phyloP scores from a whole-genome alignment of 352 stramenopile species.

The Phytophthora pini region DNA sequence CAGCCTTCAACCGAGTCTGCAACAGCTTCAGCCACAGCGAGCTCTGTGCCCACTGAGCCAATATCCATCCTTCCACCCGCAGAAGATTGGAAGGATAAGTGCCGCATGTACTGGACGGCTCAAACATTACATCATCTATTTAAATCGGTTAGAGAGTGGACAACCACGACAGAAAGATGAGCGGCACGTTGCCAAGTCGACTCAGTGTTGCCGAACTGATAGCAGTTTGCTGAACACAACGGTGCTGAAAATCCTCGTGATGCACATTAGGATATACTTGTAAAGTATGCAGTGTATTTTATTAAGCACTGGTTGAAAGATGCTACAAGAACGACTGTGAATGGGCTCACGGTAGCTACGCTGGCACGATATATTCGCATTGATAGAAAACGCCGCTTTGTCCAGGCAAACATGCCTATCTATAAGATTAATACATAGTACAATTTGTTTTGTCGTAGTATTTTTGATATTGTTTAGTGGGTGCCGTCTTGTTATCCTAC shows the following conservation, averaged over 20 bases:
- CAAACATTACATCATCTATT: conserved; percentile 8
- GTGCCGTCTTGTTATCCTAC: conserved; percentile 3
- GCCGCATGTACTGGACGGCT: conserved; percentile 7
- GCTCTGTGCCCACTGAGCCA: neutral
- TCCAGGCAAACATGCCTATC: conserved; percentile 1
- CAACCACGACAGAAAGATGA: conserved; percentile 9
- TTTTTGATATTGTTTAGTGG: conserved; percentile 6
- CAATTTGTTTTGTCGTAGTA: conserved; percentile 3
- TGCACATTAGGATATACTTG: neutral
- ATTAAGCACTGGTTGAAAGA: conserved; percentile 4
- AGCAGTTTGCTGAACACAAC: conserved; percentile 3
- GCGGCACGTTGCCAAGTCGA: conserved; percentile 1
- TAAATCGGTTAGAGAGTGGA: conserved; percentile 13
- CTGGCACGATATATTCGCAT: conserved; percentile 11
- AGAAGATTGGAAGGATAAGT: conserved; percentile 12
- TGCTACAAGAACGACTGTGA: neutral
- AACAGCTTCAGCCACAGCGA: neutral
- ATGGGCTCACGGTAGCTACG: conserved; percentile 12
- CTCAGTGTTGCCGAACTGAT: conserved; percentile 17
- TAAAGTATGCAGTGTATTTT: conserved; percentile 6
- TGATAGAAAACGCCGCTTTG: conserved; percentile 6
- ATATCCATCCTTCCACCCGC: conserved; percentile 4
- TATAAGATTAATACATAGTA: neutral
- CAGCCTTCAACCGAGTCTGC: neutral
- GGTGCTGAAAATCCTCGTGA: neutral